phyloP scores from a whole-genome alignment of 768 basidiomycete genomes.

The Lactarius vividus region DNA sequence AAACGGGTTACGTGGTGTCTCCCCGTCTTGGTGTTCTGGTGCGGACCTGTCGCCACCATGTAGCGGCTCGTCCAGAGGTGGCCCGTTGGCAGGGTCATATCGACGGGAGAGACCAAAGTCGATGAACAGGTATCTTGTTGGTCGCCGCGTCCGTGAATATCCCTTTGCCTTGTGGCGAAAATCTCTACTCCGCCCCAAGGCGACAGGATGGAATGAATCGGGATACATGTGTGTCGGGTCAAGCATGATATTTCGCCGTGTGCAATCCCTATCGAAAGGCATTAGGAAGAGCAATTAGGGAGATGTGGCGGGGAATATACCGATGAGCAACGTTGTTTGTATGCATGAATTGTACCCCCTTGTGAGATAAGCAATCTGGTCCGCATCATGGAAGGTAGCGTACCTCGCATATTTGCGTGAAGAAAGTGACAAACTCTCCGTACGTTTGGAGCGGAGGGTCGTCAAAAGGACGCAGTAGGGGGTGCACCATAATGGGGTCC shows the following conservation, averaged over 20 bases:
- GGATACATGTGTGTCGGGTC: constrained; percentile 22
- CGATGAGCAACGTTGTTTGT: constrained; percentile 22
- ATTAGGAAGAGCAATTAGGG: not conserved
- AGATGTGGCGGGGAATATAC: not conserved
- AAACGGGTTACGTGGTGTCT: constrained; percentile 20
- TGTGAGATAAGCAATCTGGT: not conserved
- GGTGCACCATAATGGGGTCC: constrained; percentile 30
- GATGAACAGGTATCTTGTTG: constrained; percentile 13
- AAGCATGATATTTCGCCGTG: constrained; percentile 17
- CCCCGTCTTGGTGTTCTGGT: constrained; percentile 15
- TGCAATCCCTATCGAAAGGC: not conserved
- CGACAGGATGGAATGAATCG: constrained; percentile 15
- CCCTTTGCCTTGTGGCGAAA: constrained; percentile 6
- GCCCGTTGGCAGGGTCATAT: constrained; percentile 10
- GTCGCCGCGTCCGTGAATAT: constrained; percentile 1
- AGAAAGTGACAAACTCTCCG: constrained; percentile 26
- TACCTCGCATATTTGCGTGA: constrained; percentile 30
- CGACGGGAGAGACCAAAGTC: constrained; percentile 17
- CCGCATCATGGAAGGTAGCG: not conserved
- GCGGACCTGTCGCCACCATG: constrained; percentile 23
- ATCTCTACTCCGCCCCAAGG: constrained; percentile 6
- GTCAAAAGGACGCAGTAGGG: constrained; percentile 32
- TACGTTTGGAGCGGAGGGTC: constrained; percentile 30
- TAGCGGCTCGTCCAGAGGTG: constrained; percentile 13
- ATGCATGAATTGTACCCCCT: constrained; percentile 24